These are phyloP conservation scores for Phlegmacium glaucopus DNA, from an alignment of 768 basidiomycete genomes.

Conservation along the genomic window DNA sequence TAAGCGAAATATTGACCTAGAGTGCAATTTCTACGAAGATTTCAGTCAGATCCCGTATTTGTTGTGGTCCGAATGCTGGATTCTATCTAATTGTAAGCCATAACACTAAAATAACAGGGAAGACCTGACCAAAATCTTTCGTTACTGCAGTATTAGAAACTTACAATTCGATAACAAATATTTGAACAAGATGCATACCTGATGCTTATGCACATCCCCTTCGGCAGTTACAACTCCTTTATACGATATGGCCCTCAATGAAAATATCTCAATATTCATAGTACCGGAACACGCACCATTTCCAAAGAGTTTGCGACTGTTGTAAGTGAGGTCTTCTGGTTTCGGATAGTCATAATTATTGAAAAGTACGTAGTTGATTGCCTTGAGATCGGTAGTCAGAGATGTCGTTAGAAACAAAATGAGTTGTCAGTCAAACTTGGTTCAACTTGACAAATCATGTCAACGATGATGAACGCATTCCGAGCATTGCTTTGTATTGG, in stretches of 20 bases:
- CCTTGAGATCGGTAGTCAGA: conserved; percentile 58
- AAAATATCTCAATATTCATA: no score
- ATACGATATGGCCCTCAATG: no score
- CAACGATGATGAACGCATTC: conserved; percentile 29
- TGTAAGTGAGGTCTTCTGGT: conserved; percentile 34
- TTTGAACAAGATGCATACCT: no score
- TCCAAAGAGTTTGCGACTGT: conserved; percentile 39
- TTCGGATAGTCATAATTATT: conserved; percentile 55
- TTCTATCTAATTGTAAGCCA: conserved; percentile 35
- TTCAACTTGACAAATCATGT: background rate
- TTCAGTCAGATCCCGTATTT: conserved; percentile 50
- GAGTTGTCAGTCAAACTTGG: background rate
- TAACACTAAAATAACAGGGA: background rate
- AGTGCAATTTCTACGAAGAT: conserved; percentile 52
- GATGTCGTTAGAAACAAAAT: conserved; percentile 17
- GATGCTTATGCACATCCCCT: no score
- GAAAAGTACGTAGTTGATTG: conserved; percentile 57
- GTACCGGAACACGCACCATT: conserved; percentile 28
- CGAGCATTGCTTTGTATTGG: conserved; percentile 38
- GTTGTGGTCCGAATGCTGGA: conserved; percentile 58
- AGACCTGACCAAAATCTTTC: conserved; percentile 36
- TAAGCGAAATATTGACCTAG: conserved; percentile 37
- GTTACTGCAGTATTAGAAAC: conserved; percentile 15
- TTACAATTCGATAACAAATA: background rate
- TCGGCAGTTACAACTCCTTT: no score